Evolutionary conservation across 345 rosid genomes (phyloP).

Genomic region (Acer negundo): DNA sequence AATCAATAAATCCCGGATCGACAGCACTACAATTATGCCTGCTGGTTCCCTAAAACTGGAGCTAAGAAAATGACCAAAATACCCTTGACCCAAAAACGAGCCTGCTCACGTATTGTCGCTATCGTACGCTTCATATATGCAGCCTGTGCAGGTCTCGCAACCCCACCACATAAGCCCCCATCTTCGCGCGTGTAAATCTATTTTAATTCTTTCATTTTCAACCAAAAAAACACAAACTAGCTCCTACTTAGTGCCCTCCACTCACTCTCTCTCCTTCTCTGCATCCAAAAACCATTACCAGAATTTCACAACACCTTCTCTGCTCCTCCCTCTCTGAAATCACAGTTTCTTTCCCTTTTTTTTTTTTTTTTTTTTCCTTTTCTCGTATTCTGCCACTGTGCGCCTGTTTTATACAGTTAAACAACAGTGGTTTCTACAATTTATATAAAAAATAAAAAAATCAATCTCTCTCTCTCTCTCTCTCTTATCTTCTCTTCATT

Average conservation of each 20-base stretch:
- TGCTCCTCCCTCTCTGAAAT: neutral
- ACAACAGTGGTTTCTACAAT: neutral
- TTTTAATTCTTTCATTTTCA: conserved; percentile 22
- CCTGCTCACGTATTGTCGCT: conserved; percentile 26
- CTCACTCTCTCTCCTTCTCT: neutral
- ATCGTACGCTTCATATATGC: conserved; percentile 25
- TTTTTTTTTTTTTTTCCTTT: too few species aligned
- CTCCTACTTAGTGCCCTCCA: too few species aligned
- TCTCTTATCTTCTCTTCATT: neutral
- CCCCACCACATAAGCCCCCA: conserved; percentile 11
- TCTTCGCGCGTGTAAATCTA: neutral
- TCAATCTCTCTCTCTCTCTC: neutral
- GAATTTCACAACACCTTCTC: neutral
- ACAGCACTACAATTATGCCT: neutral
- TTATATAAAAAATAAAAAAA: too few species aligned
- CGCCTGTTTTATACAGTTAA: neutral
- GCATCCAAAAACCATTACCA: neutral
- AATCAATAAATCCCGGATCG: neutral
- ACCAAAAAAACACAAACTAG: conserved; percentile 17
- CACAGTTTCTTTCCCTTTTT: neutral
- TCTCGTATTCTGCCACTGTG: neutral
- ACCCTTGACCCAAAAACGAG: neutral
- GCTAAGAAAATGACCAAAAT: neutral
- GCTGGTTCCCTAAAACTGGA: conserved; percentile 2
- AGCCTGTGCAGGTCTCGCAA: conserved; percentile 22